A percentile compares a stretch with the other conserved stretches of the same genome.
These are phyloP conservation scores for Eucalyptus regnans DNA, from an alignment of 345 rosid genomes.

Conservation along the genomic window DNA sequence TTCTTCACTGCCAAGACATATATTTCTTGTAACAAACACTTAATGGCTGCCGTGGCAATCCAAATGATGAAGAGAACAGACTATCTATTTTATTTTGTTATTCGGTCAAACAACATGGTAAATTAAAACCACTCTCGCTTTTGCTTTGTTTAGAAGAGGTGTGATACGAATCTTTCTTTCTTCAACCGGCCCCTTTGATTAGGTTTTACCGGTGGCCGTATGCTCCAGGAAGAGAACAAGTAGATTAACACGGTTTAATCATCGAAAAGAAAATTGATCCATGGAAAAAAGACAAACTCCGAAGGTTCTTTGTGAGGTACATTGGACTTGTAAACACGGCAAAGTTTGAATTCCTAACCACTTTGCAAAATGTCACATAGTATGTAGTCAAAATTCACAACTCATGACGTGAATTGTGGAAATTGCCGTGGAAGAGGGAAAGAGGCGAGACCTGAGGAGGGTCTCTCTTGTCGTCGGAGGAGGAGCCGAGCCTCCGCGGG, in stretches of 20 bases:
- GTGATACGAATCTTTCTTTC: not conserved
- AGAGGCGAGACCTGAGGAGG: conserved; percentile 22
- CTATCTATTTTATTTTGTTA: not conserved
- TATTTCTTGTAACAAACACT: not conserved
- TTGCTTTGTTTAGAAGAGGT: not conserved
- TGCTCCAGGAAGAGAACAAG: not conserved
- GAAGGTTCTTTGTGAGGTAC: not conserved
- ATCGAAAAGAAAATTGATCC: not conserved
- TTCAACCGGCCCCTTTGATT: not conserved
- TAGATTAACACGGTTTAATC: not conserved
- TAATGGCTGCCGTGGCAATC: not conserved
- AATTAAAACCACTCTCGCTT: not conserved
- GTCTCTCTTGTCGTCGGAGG: conserved; percentile 30
- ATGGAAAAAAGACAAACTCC: not conserved
- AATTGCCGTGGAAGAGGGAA: not conserved
- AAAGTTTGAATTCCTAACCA: not conserved
- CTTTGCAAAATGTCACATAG: not conserved
- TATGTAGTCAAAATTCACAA: not conserved
- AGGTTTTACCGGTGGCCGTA: not conserved
- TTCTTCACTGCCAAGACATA: not conserved
- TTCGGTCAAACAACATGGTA: not conserved
- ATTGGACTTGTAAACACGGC: not conserved
- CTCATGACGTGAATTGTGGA: not conserved
- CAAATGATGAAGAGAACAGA: not conserved
- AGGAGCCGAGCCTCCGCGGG: conserved; percentile 20